phyloP scores from a whole-genome alignment of 345 rosid species.

The Crucihimalaya himalaica region DNA sequence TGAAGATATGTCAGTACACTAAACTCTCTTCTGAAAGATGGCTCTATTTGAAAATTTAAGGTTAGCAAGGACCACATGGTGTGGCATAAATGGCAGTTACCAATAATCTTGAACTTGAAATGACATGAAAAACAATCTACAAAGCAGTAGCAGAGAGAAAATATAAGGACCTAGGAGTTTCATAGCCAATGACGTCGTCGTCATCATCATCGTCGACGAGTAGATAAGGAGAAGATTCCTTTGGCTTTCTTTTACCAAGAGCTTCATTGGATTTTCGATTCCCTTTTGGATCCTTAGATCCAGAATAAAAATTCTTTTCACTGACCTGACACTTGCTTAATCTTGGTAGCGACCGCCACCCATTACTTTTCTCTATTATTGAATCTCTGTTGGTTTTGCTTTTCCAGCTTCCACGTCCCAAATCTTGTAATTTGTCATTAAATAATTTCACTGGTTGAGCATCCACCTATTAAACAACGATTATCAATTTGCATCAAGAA shows the following conservation, averaged over 20 bases:
- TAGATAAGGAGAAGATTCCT: conserved; percentile 39
- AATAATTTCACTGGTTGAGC: conserved; percentile 34
- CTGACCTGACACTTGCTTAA: conserved; percentile 30
- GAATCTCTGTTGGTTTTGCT: conserved; percentile 36
- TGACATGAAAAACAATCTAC: neutral
- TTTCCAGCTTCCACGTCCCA: conserved; percentile 38
- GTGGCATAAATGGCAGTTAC: neutral
- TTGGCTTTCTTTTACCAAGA: conserved; percentile 31
- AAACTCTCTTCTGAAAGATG: neutral
- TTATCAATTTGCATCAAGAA: conserved; percentile 17
- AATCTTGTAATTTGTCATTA: conserved; percentile 37
- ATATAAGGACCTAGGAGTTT: conserved; percentile 30
- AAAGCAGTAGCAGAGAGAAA: neutral
- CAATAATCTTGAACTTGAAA: neutral
- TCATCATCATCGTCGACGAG: conserved; percentile 30
- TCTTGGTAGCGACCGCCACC: conserved; percentile 46
- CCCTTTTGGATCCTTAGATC: conserved; percentile 27
- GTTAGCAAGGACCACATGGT: neutral
- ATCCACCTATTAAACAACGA: conserved; percentile 48
- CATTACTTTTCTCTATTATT: conserved; percentile 34
- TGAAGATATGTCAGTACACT: neutral
- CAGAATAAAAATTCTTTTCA: conserved; percentile 40
- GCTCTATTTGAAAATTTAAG: neutral
- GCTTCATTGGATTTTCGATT: conserved; percentile 6
- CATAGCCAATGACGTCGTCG: conserved; percentile 6